A percentile compares a stretch with the other conserved stretches of the same genome.
These are phyloP conservation scores for Aspergillus floridensis DNA, from an alignment of 2,329 filamentous ascomycete species.

Conservation along the genomic window DNA sequence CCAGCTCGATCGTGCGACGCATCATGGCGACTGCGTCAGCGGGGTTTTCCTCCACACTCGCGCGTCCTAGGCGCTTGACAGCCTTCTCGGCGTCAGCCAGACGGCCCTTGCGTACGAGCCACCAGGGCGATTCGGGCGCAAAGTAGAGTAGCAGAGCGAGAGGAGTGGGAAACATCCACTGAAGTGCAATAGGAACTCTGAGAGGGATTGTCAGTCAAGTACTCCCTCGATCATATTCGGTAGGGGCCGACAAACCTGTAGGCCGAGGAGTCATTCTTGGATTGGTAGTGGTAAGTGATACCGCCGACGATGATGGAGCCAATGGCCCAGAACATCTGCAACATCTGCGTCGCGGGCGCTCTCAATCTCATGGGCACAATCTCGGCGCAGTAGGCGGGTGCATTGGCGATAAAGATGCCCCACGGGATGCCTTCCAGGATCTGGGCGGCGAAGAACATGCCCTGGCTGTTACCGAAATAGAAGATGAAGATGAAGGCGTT, in stretches of 20 bases:
- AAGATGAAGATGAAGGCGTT: slow-evolving; percentile 54
- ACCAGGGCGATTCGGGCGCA: slow-evolving; percentile 53
- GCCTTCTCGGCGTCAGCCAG: slow-evolving; percentile 47
- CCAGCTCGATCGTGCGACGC: slow-evolving; percentile 45
- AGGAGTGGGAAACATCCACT: slow-evolving; percentile 60
- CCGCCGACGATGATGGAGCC: slow-evolving; percentile 60
- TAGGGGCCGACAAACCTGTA: slow-evolving; percentile 44
- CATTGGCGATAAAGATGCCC: slow-evolving; percentile 66
- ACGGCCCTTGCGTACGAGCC: slow-evolving; percentile 52
- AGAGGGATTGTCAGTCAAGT: slow-evolving; percentile 33
- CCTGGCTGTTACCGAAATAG: slow-evolving; percentile 47
- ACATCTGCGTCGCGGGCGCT: slow-evolving; percentile 59
- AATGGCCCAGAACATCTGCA: slow-evolving; percentile 67
- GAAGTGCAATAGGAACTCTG: slow-evolving; percentile 55
- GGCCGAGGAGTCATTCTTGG: slow-evolving; percentile 27
- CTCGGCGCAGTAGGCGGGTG: slow-evolving; percentile 62
- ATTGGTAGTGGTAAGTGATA: slow-evolving; percentile 56
- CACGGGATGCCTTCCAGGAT: slow-evolving; percentile 62
- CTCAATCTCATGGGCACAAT: slow-evolving; percentile 59
- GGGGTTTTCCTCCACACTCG: slow-evolving; percentile 33
- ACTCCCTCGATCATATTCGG: slow-evolving; percentile 19
- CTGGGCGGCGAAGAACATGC: slow-evolving; percentile 53
- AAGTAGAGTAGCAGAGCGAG: slow-evolving; percentile 53
- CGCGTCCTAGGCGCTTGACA: slow-evolving; percentile 50
- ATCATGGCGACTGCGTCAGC: slow-evolving; percentile 57